Base-by-base conservation (phyloP, 495 filamentous ascomycete species). In the Hapsidospora chrysogenum region DNA sequence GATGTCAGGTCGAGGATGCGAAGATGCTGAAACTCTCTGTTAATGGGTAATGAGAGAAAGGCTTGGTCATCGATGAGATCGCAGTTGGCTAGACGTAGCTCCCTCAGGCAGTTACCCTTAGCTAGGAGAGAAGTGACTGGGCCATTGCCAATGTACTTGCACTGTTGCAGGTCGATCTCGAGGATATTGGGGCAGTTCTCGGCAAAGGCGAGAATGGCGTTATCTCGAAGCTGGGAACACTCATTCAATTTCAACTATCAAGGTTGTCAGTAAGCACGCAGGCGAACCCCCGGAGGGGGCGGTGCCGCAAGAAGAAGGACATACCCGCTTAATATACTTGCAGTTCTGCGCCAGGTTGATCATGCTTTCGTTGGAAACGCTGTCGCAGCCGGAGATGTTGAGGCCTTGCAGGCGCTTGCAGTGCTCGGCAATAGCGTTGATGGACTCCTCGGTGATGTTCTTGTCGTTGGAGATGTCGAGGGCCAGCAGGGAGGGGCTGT, bases 1-100 rank as follows among this genome's bases (percentile, higher is more conserved):
- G 78, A 84, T 14, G 86, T 96, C 26, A 99, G 67, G 48, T 99
- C 92, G 23, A 99, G 68, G 33, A 96, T 94, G 10, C 92, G 80
- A 9, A 99, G 72, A 44, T 77, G 77, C 33, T 95, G 86, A 49
- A 80, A 87, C 0, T 61, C 74, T 42, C 68, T 58, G 19, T 72
- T 65, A 9, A 61, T 52, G 0, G 82, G 78, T n/a, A 99, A 62
- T 10, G 75, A 68, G 32, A 92, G 60, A 61, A 96, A 99, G 17
- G 92, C 86, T 7, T 61, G 56, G 47, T 95, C 85, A 37, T 80
- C 78, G 33, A 96, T 75, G 33, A 83, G 65, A 3, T 71, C 67
- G 53, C 92, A 96, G 47, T 80, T 78, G 9, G 79, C 78, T 3
- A 96, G 66, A 17, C 86, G 76, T 9, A 99, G 61, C 56, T 99